Evolutionary conservation across 805 yeast species (phyloP).

Genomic region (Myxozyma geophila): DNA sequence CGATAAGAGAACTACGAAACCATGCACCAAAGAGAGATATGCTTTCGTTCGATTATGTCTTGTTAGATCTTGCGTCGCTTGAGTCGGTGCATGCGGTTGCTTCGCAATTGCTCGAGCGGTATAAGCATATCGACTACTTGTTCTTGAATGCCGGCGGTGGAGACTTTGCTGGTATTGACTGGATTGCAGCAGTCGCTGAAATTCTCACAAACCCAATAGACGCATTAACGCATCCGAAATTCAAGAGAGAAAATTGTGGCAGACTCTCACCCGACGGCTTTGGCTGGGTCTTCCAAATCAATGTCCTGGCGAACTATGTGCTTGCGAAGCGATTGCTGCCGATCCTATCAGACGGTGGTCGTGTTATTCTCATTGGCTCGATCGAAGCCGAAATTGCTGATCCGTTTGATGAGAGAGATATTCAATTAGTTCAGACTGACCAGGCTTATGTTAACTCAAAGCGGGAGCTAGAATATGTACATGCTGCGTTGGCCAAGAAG

Average conservation of each 20-base stretch:
- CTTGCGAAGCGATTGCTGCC: constrained; percentile 68
- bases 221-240: constrained; percentile 87
- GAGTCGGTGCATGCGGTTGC: constrained; percentile 77
- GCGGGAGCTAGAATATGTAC: constrained; percentile 80
- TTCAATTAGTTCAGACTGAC: constrained; percentile 66
- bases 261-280: constrained; percentile 73
- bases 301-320: constrained; percentile 95
- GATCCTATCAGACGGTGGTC: constrained; percentile 62
- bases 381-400: constrained; percentile 77
- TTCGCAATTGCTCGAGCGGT: constrained; percentile 68
- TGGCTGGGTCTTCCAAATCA: constrained; percentile 91
- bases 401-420: constrained; percentile 67
- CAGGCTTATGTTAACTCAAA: constrained; percentile 92
- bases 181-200: constrained; percentile 76
- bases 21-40: constrained; percentile 47
- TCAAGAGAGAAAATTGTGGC: constrained; percentile 81
- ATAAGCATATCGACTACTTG: constrained; percentile 71
- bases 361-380: constrained; percentile 83
- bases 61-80: constrained; percentile 91
- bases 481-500: constrained; percentile 65
- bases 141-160: constrained; percentile 92
- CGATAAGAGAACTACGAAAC: constrained; percentile 60
- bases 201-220: constrained; percentile 67
- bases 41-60: constrained; percentile 82
- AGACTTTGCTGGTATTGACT: constrained; percentile 82